Conservation (phyloP, 768 basidiomycete genomes). For the Cubamyces sp. region DNA sequence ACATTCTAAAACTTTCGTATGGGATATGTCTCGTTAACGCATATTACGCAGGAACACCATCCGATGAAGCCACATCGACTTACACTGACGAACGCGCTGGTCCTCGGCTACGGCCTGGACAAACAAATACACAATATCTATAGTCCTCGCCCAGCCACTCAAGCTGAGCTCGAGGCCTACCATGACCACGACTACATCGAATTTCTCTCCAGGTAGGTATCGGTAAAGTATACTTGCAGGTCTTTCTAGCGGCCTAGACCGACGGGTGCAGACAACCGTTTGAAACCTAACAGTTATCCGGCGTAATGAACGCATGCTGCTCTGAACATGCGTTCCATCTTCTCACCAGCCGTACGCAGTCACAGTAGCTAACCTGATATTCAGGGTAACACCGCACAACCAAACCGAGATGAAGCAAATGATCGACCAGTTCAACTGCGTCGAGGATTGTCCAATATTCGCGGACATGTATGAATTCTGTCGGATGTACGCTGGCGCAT, state of each 20-base stretch:
- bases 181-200: constrained; percentile 97
- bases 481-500: constrained; percentile 90
- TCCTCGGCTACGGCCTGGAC: constrained; percentile 95
- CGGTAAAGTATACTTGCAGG: too few species aligned
- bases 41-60: constrained; percentile 79
- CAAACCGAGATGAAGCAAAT: constrained; percentile 70
- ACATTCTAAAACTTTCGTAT: too few species aligned
- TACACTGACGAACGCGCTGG: constrained; percentile 94
- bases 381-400: constrained; percentile 83
- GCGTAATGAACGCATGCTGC: too few species aligned
- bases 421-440: constrained; percentile 90
- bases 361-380: neutral
- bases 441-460: constrained; percentile 97
- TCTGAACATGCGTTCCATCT: too few species aligned
- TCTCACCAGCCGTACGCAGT: neutral
- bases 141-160: constrained; percentile 85
- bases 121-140: constrained; percentile 93
- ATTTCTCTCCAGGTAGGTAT: constrained; percentile 81
- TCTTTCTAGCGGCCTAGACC: too few species aligned
- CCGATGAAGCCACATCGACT: constrained; percentile 98
- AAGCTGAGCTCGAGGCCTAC: constrained; percentile 86
- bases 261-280: too few species aligned
- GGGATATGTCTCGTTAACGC: neutral
- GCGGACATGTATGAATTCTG: constrained; percentile 94
- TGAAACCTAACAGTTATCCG: too few species aligned